These are phyloP conservation scores for Elaeis guineensis DNA, from an alignment of 176 grass and related monocot species.

Conservation along the genomic window DNA sequence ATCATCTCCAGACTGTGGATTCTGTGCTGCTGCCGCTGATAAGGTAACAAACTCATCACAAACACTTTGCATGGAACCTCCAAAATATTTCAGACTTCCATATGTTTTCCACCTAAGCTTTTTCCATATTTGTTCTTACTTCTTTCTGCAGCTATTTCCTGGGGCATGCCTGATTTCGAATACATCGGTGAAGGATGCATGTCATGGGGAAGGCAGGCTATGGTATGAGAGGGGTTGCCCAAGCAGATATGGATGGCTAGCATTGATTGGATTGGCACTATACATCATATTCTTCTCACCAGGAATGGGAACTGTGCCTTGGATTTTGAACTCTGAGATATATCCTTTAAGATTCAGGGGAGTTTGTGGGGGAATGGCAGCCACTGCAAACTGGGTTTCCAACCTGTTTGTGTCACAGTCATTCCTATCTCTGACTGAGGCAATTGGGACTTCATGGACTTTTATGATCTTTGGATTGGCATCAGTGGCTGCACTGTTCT, in stretches of 20 bases:
- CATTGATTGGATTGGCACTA: conserved; percentile 45
- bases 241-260: conserved; percentile 67
- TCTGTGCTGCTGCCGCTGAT: conserved; percentile 42
- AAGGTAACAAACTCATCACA: conserved; percentile 8
- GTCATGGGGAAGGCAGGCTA: conserved; percentile 28
- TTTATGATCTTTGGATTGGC: conserved; percentile 64
- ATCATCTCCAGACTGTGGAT: conserved; percentile 39
- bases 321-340: conserved; percentile 96
- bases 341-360: conserved; percentile 71
- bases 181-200: conserved; percentile 24
- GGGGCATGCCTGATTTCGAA: conserved; percentile 78
- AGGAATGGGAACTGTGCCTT: conserved; percentile 84
- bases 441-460: conserved; percentile 56
- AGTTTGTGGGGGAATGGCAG: conserved; percentile 67
- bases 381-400: conserved; percentile 71
- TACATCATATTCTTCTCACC: conserved; percentile 88
- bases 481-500: conserved; percentile 42
- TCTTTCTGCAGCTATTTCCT: conserved; percentile 30
- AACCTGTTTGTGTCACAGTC: conserved; percentile 70
- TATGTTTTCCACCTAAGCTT: background rate
- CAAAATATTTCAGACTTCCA: no score
- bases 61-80: no score
- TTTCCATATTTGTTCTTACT: no score
- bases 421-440: conserved; percentile 59
- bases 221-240: conserved; percentile 83